Evolutionary conservation across 306 rosid species (phyloP), one percentile per base, ranked within the genome.

Genomic region (Pachyrhizus erosus): DNA sequence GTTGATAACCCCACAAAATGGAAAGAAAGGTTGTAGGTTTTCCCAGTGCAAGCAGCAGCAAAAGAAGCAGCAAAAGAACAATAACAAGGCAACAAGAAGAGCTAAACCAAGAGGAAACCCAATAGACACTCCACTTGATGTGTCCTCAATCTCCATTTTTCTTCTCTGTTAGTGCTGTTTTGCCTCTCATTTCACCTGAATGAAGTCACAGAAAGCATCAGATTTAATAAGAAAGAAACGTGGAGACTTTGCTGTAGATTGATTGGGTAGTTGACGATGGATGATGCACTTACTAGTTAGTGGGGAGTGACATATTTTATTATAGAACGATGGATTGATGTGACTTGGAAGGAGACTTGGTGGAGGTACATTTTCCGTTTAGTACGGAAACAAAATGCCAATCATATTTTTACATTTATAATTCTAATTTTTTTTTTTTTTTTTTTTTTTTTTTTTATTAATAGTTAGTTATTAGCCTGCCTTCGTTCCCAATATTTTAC

Each of bases 11-110:
- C 52, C 46, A 67, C 43, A 73, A 43, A 82, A 80, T 20, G 18
- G 66, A 66, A 89, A 48, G 29, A 89, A n/a, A 49, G 84, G 64
- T 24, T 80, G 89, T 20, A 93, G 68, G 40, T 72, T 85, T 2
- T 90, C 89, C 94, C 96, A 93, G 29, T 91, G 83, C 48, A 91
- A 65, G 78, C 88, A 93, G 55, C 94, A 90, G 23, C 85, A 87
- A 62, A 91, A 90, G 90, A 93, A 85, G 87, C 48, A 51, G 43
- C 73, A 77, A 2, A 87, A 33, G 76, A 80, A 57, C 26, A 90
- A 27, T 3, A 93, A 26, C 62, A 87, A 31, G 12, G 84, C 27
- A 66, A 90, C 54, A n/a, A 93, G 91, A 68, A 93, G 91, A 26
- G 87, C 85, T 82, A 91, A 81, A 37, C 96, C 96, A 6, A 93